A percentile compares a stretch with the other conserved stretches of the same genome.
phyloP scores from a whole-genome alignment of 345 rosid species.

The Salix arbutifolia region DNA sequence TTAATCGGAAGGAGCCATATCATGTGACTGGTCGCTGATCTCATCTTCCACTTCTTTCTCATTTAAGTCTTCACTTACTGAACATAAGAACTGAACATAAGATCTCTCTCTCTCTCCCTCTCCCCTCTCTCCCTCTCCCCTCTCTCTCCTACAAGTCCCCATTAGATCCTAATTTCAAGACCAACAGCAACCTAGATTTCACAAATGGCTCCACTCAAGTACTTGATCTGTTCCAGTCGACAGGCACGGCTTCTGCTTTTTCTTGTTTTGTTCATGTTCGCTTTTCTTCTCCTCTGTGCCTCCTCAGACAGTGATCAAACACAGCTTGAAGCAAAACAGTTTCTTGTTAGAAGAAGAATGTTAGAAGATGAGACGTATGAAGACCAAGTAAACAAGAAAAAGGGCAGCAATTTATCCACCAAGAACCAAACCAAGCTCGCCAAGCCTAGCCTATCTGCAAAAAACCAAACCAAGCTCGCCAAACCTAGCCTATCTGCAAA shows the following conservation, averaged over 20 bases:
- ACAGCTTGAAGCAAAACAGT: constrained; percentile 24
- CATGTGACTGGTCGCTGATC: constrained; percentile 35
- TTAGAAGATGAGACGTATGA: constrained; percentile 32
- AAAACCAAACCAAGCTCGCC: constrained; percentile 46
- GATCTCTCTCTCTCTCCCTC: neutral
- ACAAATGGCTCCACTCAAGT: constrained; percentile 39
- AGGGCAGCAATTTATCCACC: constrained; percentile 21
- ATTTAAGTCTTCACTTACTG: constrained; percentile 26
- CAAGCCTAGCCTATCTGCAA: constrained; percentile 24
- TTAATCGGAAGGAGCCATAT: neutral
- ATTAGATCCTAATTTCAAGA: constrained; percentile 24
- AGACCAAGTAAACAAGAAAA: constrained; percentile 36
- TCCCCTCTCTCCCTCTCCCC: neutral
- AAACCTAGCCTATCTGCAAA: constrained; percentile 28
- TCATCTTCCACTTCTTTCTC: constrained; percentile 29
- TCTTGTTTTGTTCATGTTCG: constrained; percentile 34
- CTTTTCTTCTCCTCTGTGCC: constrained; percentile 25
- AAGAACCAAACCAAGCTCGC: constrained; percentile 52
- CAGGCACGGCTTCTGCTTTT: constrained; percentile 37
- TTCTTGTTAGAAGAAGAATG: constrained; percentile 37
- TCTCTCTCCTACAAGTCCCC: constrained; percentile 15
- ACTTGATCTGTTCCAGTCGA: constrained; percentile 35
- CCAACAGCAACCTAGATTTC: neutral
- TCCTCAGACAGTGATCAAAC: constrained; percentile 28
- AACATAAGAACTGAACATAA: neutral